phyloP scores from a whole-genome alignment of 2,329 filamentous ascomycete genomes.

The Alternaria incomplexa region DNA sequence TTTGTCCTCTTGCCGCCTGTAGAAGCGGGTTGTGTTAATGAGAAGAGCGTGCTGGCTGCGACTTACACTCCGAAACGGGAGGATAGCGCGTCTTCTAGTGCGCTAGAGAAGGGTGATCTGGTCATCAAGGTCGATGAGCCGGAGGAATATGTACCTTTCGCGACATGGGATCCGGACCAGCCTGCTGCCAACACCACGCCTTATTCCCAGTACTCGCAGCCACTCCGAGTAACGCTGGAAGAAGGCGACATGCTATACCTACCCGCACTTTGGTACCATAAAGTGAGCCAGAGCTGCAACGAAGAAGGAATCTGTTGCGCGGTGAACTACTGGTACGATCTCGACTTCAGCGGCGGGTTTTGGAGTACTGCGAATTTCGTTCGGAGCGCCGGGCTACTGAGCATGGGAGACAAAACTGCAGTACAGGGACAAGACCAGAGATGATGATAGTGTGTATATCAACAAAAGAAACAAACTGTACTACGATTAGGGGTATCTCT shows the following conservation, averaged over 20 bases:
- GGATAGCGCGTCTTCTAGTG: constrained; percentile 13
- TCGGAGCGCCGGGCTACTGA: constrained; percentile 35
- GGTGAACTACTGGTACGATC: constrained; percentile 88
- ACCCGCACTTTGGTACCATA: constrained; percentile 82
- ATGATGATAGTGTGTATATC: neutral
- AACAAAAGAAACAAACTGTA: constrained; percentile 2
- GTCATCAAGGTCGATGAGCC: constrained; percentile 43
- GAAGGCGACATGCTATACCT: constrained; percentile 83
- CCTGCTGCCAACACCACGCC: constrained; percentile 55
- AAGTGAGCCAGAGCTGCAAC: constrained; percentile 74
- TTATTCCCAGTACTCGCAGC: constrained; percentile 66
- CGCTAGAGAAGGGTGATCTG: constrained; percentile 22
- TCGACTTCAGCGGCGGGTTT: constrained; percentile 74
- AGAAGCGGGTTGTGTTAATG: constrained; percentile 72
- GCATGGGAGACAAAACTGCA: constrained; percentile 3
- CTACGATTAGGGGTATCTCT: constrained; percentile 38
- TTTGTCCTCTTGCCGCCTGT: constrained; percentile 77
- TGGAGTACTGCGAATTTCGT: constrained; percentile 67
- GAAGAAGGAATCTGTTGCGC: constrained; percentile 76
- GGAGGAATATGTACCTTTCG: constrained; percentile 65
- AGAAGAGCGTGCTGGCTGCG: constrained; percentile 62
- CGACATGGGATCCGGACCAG: constrained; percentile 75
- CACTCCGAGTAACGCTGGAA: constrained; percentile 70
- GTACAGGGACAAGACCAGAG: neutral
- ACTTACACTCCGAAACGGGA: constrained; percentile 57